phyloP scores from a whole-genome alignment of 345 rosid genomes.

The Cochlearia excelsa region DNA sequence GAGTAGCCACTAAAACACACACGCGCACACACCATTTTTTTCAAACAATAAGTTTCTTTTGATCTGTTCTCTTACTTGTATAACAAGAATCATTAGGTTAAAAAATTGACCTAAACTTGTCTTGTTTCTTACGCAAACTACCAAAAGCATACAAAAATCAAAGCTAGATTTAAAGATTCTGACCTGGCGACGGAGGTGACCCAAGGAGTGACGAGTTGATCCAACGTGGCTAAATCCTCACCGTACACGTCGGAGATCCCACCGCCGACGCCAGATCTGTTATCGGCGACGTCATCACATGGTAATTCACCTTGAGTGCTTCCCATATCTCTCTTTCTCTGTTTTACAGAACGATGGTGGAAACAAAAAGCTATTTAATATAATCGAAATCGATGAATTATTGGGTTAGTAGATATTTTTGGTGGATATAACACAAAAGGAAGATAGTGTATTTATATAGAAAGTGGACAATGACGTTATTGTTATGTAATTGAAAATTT shows the following conservation, averaged over 20 bases:
- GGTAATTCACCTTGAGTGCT: constrained; percentile 30
- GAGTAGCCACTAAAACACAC: constrained; percentile 59
- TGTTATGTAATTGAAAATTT: not conserved
- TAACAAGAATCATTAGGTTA: no score
- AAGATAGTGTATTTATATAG: constrained; percentile 29
- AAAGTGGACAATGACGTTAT: not conserved
- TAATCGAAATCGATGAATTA: not conserved
- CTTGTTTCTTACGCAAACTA: no score
- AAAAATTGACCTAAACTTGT: no score
- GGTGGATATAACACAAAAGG: no score
- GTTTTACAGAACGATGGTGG: not conserved
- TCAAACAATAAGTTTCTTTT: not conserved
- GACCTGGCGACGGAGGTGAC: constrained; percentile 84
- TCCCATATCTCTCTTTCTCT: constrained; percentile 28
- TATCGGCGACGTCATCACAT: constrained; percentile 43
- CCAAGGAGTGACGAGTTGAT: constrained; percentile 93
- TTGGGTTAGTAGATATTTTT: no score
- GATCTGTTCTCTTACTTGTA: no score
- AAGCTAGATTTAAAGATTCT: constrained; percentile 2
- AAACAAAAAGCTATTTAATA: constrained; percentile 13
- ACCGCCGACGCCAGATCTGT: constrained; percentile 41
- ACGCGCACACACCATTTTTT: not conserved
- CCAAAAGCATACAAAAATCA: no score
- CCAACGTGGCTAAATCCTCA: constrained; percentile 79
- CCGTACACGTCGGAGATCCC: constrained; percentile 70